These are phyloP conservation scores for Boletus reticuloceps DNA, from an alignment of 768 basidiomycete genomes.

Conservation along the genomic window DNA sequence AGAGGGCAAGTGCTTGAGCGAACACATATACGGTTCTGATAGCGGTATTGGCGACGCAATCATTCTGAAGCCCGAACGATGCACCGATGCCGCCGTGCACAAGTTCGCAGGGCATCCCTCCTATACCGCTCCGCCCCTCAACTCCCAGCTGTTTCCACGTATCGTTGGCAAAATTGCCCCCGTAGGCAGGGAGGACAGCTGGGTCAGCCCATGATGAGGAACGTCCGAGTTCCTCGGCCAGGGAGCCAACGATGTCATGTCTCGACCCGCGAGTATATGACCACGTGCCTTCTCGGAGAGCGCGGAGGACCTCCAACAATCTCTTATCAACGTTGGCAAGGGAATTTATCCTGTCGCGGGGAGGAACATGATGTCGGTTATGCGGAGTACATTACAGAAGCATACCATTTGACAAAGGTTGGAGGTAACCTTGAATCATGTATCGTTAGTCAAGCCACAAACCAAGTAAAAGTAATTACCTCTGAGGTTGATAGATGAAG, in stretches of 20 bases:
- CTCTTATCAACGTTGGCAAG: constrained; percentile 67
- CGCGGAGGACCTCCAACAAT: constrained; percentile 51
- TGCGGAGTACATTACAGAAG: background rate
- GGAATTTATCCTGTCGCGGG: constrained; percentile 51
- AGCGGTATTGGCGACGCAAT: constrained; percentile 57
- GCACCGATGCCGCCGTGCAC: constrained; percentile 60
- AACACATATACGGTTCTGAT: constrained; percentile 59
- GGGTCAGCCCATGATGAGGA: constrained; percentile 66
- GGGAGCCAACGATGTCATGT: constrained; percentile 40
- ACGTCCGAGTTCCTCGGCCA: constrained; percentile 56
- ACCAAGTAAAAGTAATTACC: constrained; percentile 37
- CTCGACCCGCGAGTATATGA: constrained; percentile 52
- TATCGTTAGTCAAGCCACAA: background rate
- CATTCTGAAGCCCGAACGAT: constrained; percentile 45
- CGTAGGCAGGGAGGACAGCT: constrained; percentile 55
- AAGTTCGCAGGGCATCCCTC: constrained; percentile 75
- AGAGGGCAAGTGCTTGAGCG: constrained; percentile 59
- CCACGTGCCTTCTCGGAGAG: constrained; percentile 55
- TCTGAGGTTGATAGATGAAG: constrained; percentile 74
- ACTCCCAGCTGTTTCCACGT: constrained; percentile 60
- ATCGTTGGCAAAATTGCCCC: constrained; percentile 49
- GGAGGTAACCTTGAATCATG: constrained; percentile 40
- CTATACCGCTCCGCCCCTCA: constrained; percentile 48
- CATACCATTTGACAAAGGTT: constrained; percentile 62
- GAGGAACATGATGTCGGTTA: background rate